These are phyloP conservation scores for Fulvia fulva DNA, from an alignment of 2,329 filamentous ascomycete genomes.

Conservation along the genomic window DNA sequence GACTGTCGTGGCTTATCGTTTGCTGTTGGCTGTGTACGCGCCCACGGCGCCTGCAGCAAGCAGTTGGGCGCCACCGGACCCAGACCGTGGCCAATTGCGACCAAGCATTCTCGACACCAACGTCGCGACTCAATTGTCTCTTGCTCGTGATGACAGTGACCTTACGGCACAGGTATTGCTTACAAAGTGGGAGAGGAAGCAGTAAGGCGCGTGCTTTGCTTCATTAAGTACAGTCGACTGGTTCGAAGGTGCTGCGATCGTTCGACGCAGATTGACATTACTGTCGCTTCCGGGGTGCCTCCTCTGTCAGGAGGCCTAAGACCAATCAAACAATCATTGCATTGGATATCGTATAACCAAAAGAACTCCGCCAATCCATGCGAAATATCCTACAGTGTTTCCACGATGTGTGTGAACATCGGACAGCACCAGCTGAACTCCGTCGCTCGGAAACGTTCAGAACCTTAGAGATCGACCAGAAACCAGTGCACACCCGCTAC, in stretches of 20 bases:
- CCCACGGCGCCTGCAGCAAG: slow-evolving; percentile 14
- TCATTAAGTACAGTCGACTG: not conserved
- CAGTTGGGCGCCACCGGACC: not conserved
- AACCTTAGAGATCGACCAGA: not conserved
- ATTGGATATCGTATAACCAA: too few relatives aligned
- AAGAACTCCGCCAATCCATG: not conserved
- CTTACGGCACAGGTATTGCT: too few relatives aligned
- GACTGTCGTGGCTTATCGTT: not conserved
- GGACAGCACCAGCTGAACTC: not conserved
- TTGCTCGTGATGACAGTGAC: too few relatives aligned
- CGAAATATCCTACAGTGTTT: not conserved
- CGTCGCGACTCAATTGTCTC: too few relatives aligned
- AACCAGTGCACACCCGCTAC: not conserved
- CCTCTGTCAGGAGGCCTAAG: too few relatives aligned
- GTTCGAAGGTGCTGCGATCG: too few relatives aligned
- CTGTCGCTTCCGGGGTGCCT: too few relatives aligned
- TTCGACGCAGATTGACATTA: too few relatives aligned
- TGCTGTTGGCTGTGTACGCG: slow-evolving; percentile 13
- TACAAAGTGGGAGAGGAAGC: too few relatives aligned
- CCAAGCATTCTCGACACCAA: not conserved
- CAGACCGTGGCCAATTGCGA: not conserved
- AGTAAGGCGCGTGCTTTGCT: not conserved
- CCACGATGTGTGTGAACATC: not conserved
- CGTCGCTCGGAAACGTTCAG: not conserved
- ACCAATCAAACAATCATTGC: too few relatives aligned